Evolutionary conservation across 768 basidiomycete genomes (phyloP), one percentile per base, ranked within the genome.

Genomic region (Termitomyces heimii): DNA sequence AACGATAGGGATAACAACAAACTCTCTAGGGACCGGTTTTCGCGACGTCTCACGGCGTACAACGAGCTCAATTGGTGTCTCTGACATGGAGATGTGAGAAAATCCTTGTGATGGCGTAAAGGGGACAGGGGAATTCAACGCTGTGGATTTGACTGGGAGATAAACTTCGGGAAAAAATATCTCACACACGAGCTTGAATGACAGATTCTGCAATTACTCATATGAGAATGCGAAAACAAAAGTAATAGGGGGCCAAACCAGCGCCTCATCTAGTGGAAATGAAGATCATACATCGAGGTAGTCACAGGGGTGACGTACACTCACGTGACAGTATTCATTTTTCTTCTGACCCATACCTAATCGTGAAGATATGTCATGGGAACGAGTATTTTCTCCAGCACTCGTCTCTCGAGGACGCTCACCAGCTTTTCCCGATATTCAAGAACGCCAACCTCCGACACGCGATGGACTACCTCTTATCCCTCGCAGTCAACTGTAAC

Each of bases 21-120:
- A 53, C 34, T 37, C 56, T 10, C 57, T 49, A 18, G 42, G 20
- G n/a, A 57, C 56, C 9, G 60, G 55, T 57, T 62, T 62, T 39
- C 58, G 58, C 31, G 37, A 48, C 40, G 53, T 44, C 24, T 60
- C 61, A 24, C 55, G 48, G 16, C 48, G 56, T 28, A 57, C 40
- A 18, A 44, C 34, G 34, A 62, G 56, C 34, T 62, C 58, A 8
- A 62, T 57, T 5, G 56, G 26, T 18, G 44, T 34, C 31, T 56
- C 40, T 7, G 61, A 50, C 61, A 59, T 62, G 16, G 5, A 51
- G 4, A 51, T 26, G 26, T 5, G 35, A 26, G 24, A 20, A 39
- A 39, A 9, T n/a, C 35, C 13, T 26, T 51, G 9, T 37, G 8
- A 28, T 2, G 18, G 24, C 12, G 24, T 26, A 24, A 34, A 51